phyloP scores from a whole-genome alignment of 108 stramenopile species.

The Schizochytrium sp. region DNA sequence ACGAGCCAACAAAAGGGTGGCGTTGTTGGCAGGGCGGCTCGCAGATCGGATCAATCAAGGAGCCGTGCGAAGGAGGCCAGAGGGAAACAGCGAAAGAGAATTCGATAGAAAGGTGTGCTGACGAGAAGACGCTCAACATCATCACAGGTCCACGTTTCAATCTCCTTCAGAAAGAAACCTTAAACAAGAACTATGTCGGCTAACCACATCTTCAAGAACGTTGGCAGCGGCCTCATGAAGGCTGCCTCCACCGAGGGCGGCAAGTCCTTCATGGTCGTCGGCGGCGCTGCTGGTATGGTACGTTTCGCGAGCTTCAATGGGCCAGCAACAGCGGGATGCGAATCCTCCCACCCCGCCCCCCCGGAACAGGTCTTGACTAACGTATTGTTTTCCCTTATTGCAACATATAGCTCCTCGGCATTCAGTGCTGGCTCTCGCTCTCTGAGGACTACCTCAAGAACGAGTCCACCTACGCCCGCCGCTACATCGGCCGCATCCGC shows the following conservation, averaged over 20 bases:
- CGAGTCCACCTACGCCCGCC: slow-evolving; percentile 15
- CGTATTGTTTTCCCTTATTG: no score
- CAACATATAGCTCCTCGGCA: not conserved
- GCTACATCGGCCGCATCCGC: not conserved
- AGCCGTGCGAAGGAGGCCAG: no score
- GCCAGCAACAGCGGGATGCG: no score
- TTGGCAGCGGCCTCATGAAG: not conserved
- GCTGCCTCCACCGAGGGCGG: not conserved
- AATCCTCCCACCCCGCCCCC: no score
- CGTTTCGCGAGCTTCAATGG: not conserved
- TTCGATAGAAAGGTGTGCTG: no score
- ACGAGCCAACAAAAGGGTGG: no score
- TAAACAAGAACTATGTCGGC: not conserved
- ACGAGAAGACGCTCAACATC: no score
- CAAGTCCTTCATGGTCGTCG: not conserved
- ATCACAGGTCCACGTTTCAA: not conserved
- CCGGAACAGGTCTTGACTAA: no score
- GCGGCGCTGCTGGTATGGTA: not conserved
- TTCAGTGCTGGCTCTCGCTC: not conserved
- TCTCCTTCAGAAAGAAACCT: not conserved
- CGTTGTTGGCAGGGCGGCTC: no score
- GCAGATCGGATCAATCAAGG: no score
- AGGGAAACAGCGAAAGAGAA: no score
- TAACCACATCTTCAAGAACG: not conserved
- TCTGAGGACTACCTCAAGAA: not conserved